These are phyloP conservation scores for Kingdonia uniflora DNA, from an alignment of 164 flowering plant species.

Conservation along the genomic window DNA sequence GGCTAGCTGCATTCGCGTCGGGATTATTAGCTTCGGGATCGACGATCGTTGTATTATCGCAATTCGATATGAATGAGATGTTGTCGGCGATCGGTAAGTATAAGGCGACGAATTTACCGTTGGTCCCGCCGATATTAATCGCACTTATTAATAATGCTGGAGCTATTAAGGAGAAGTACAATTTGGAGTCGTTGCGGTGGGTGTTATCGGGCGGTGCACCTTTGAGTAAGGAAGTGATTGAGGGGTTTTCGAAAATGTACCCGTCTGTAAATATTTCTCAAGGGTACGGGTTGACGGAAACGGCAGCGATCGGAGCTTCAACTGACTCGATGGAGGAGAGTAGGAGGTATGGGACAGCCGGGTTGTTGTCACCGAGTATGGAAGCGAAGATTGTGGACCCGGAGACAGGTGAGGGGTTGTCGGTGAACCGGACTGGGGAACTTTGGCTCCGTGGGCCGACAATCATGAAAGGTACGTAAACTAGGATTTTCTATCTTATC, in stretches of 20 bases:
- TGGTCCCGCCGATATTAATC: constrained; percentile 40
- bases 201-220: constrained; percentile 81
- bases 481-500: neutral
- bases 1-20: constrained; percentile 35
- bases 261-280: constrained; percentile 55
- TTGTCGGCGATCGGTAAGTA: constrained; percentile 20
- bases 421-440: constrained; percentile 63
- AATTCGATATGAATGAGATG: constrained; percentile 30
- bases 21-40: constrained; percentile 30
- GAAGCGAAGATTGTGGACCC: constrained; percentile 76
- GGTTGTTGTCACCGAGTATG: constrained; percentile 55
- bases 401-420: constrained; percentile 38
- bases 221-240: constrained; percentile 67
- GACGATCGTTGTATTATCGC: constrained; percentile 26
- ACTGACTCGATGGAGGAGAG: constrained; percentile 82
- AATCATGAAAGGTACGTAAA: constrained; percentile 66
- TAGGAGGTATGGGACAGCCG: constrained; percentile 73
- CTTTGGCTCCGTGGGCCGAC: constrained; percentile 78
- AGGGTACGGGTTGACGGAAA: constrained; percentile 83
- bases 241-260: constrained; percentile 52
- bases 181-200: constrained; percentile 35
- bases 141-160: constrained; percentile 32
- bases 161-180: constrained; percentile 27
- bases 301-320: constrained; percentile 74
- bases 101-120: constrained; percentile 21